Percentiles rank a stretch among this genome's conserved stretches.
These are phyloP conservation scores for Peronosclerospora sorghi DNA, from an alignment of 352 stramenopile species.

Conservation along the genomic window DNA sequence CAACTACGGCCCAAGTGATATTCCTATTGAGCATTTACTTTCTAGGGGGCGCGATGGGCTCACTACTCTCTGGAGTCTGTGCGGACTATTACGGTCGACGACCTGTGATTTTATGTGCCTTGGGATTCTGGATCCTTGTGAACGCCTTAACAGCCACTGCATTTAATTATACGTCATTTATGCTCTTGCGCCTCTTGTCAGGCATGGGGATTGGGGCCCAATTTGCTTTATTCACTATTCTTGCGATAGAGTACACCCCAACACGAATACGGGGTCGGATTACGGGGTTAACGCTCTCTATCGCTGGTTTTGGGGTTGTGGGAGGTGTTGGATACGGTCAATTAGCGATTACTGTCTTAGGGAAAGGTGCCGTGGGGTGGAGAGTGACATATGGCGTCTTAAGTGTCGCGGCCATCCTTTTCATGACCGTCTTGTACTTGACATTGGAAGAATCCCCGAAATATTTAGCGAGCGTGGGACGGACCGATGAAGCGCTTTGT, in stretches of 20 bases:
- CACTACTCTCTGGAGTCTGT: constrained; percentile 33
- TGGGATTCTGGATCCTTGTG: constrained; percentile 27
- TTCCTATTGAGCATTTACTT: constrained; percentile 33
- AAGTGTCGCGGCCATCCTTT: constrained; percentile 19
- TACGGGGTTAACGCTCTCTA: constrained; percentile 33
- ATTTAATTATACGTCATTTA: constrained; percentile 29
- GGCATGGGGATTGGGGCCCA: constrained; percentile 45
- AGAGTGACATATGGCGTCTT: constrained; percentile 17
- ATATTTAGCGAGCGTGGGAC: constrained; percentile 53
- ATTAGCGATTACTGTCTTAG: constrained; percentile 5
- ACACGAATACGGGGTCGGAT: constrained; percentile 50
- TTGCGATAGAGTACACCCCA: constrained; percentile 49
- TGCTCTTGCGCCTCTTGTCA: constrained; percentile 29
- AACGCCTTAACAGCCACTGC: constrained; percentile 29
- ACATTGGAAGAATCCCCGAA: constrained; percentile 50
- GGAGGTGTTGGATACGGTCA: constrained; percentile 27
- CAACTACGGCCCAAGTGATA: constrained; percentile 18
- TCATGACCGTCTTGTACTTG: constrained; percentile 16
- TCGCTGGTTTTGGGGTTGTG: constrained; percentile 32
- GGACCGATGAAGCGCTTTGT: constrained; percentile 39
- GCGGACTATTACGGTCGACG: constrained; percentile 50
- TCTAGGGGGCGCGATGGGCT: constrained; percentile 33
- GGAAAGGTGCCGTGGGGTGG: constrained; percentile 18
- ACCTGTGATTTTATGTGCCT: constrained; percentile 26
- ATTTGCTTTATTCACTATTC: constrained; percentile 33